Evolutionary conservation across 2,329 filamentous ascomycete genomes (phyloP).

Genomic region (Aureobasidium pullulans): DNA sequence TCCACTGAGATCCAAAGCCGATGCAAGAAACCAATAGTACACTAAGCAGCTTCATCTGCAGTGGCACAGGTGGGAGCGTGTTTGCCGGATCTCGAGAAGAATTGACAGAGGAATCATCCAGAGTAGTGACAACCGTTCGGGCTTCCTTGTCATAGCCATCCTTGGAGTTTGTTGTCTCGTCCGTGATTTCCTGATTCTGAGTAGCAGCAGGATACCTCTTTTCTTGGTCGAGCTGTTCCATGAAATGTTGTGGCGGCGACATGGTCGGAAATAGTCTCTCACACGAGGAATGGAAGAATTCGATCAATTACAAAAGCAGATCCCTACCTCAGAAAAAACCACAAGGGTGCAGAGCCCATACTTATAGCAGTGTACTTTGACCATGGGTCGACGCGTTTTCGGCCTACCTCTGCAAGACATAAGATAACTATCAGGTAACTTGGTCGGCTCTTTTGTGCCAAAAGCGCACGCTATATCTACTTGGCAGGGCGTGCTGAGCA

Average conservation of each 20-base stretch:
- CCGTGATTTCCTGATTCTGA: not conserved
- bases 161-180: not conserved
- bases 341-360: not conserved
- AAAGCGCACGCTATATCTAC: not conserved
- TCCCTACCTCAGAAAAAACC: not conserved
- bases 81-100: not conserved
- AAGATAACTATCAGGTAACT: not conserved
- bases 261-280: not conserved
- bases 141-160: not conserved
- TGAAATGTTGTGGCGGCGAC: not conserved
- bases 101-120: not conserved
- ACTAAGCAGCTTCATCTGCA: slow-evolving; percentile 34
- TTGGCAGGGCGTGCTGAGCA: not conserved
- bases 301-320: not conserved
- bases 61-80: slow-evolving; percentile 13
- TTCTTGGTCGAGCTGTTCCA: not conserved
- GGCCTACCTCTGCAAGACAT: not conserved
- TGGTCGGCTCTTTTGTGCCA: not conserved
- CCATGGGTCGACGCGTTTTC: not conserved
- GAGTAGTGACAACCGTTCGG: not conserved
- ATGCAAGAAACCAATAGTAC: slow-evolving; percentile 48
- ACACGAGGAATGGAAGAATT: not conserved
- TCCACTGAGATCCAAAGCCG: slow-evolving; percentile 55
- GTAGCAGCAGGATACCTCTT: not conserved
- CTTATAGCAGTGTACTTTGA: not conserved